These are phyloP conservation scores for Straminergon stramineum DNA, from an alignment of 225 moss, liverwort and hornwort species.

Conservation along the genomic window DNA sequence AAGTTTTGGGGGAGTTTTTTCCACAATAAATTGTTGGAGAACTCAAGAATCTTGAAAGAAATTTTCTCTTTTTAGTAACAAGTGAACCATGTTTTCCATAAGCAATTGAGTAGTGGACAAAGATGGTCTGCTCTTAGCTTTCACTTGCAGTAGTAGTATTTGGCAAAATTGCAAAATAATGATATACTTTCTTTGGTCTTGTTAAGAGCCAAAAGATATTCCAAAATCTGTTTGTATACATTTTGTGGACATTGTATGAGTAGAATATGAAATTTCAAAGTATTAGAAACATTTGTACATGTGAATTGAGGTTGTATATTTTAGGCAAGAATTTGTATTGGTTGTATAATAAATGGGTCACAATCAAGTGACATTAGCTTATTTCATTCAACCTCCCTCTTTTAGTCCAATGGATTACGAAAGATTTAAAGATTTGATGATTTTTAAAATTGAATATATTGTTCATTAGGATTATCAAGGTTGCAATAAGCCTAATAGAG, in stretches of 20 bases:
- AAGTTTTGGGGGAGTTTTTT: accelerated
- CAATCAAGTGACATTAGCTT: background rate
- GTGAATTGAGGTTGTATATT: background rate
- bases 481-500: background rate
- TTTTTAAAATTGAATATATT: background rate
- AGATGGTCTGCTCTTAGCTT: accelerated
- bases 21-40: accelerated
- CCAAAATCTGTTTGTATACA: background rate
- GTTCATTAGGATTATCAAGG: background rate
- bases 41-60: background rate
- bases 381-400: background rate
- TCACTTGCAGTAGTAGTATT: background rate
- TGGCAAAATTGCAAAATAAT: background rate
- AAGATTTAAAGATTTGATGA: background rate
- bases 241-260: background rate
- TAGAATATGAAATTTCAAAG: background rate
- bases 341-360: background rate
- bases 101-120: background rate
- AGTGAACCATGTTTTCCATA: background rate
- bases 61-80: background rate
- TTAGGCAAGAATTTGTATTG: background rate
- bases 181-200: background rate
- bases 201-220: background rate
- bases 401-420: background rate
- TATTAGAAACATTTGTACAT: background rate